Percentiles rank a stretch among this genome's conserved stretches.
These are phyloP conservation scores for Globisporangium megalacanthum DNA, from an alignment of 352 stramenopile genomes.

Conservation along the genomic window DNA sequence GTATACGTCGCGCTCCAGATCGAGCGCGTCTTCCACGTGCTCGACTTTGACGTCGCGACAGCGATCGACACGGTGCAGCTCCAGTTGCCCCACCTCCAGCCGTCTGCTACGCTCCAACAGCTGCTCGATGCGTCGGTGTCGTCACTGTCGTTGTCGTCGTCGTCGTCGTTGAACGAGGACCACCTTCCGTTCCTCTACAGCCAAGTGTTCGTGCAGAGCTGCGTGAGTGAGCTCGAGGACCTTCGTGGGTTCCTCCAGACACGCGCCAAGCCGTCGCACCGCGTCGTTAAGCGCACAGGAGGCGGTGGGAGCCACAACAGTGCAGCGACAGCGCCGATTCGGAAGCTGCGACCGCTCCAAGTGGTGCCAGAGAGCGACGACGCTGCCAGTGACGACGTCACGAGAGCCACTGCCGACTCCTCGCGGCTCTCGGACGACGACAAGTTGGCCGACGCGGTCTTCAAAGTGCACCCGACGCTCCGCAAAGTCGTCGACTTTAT, in stretches of 20 bases:
- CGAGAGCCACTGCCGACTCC: neutral
- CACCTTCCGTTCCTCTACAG: constrained; percentile 58
- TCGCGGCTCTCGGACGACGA: constrained; percentile 14
- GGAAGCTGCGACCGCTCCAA: constrained; percentile 62
- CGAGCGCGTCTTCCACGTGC: constrained; percentile 44
- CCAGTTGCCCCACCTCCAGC: constrained; percentile 14
- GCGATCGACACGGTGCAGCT: constrained; percentile 13
- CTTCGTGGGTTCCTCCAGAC: constrained; percentile 55
- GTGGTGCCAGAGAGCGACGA: constrained; percentile 27
- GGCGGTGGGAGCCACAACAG: constrained; percentile 10
- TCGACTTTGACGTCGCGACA: constrained; percentile 22
- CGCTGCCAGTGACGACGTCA: constrained; percentile 5
- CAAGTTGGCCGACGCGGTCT: constrained; percentile 39
- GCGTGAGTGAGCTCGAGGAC: constrained; percentile 50
- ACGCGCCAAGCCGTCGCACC: constrained; percentile 31
- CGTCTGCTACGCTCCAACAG: constrained; percentile 13
- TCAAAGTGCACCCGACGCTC: constrained; percentile 56
- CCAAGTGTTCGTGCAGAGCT: constrained; percentile 61
- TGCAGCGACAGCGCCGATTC: constrained; percentile 22
- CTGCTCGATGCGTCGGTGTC: constrained; percentile 4
- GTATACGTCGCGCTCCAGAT: constrained; percentile 58
- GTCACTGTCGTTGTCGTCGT: constrained; percentile 3
- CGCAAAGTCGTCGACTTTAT: constrained; percentile 60
- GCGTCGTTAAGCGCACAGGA: constrained; percentile 9
- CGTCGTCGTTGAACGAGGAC: constrained; percentile 10